Conservation (phyloP, 1,139 yeast genomes). For the Taphrina pruni region DNA sequence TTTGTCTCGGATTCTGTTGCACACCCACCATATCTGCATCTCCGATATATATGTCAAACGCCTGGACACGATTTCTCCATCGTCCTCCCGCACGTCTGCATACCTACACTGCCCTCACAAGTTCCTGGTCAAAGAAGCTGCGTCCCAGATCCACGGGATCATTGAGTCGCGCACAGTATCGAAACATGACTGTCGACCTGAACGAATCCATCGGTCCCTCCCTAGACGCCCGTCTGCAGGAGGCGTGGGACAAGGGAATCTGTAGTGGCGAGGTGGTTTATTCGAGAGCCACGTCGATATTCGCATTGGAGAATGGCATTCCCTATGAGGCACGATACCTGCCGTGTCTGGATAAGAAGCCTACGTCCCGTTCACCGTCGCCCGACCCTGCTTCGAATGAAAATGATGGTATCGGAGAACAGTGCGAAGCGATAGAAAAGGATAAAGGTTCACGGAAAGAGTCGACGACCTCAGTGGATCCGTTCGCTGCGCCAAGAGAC, state of each 20-base stretch:
- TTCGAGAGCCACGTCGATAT: constrained; percentile 3
- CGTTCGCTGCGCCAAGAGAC: constrained; percentile 36
- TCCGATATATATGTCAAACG: too few species aligned
- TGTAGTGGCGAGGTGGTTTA: constrained; percentile 23
- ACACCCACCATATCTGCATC: too few species aligned
- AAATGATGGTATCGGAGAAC: constrained; percentile 11
- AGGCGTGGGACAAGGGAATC: constrained; percentile 28
- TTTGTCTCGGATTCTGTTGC: too few species aligned
- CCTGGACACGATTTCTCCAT: too few species aligned
- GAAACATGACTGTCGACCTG: background rate
- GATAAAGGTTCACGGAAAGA: background rate
- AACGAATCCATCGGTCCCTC: constrained; percentile 12
- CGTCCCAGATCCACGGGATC: background rate
- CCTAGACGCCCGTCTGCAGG: constrained; percentile 15
- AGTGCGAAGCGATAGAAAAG: background rate
- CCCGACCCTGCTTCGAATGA: constrained; percentile 21
- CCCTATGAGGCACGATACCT: constrained; percentile 34
- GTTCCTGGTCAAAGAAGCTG: background rate
- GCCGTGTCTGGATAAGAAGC: constrained; percentile 33
- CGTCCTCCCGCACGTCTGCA: too few species aligned
- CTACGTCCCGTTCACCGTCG: constrained; percentile 26
- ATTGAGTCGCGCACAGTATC: background rate
- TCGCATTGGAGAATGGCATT: background rate
- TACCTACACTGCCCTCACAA: background rate
- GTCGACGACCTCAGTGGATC: constrained; percentile 3